Evolutionary conservation across 2,329 filamentous ascomycete genomes (phyloP), one percentile per base, ranked within the genome.

Genomic region (Acarospora socialis): DNA sequence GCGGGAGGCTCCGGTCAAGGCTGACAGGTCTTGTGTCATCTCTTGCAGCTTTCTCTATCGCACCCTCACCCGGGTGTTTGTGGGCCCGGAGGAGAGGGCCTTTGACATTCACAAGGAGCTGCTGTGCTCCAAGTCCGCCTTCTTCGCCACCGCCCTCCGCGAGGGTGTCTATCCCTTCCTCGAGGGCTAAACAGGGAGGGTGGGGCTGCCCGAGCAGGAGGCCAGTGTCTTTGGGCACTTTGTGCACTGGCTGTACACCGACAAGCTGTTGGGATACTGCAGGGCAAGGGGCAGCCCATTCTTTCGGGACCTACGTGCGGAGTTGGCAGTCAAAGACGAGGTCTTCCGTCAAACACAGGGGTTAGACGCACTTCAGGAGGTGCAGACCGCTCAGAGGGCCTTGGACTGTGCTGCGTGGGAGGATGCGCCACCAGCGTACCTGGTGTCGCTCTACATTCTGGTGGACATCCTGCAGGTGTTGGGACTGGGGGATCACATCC

Each of bases 201-300:
- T 61, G 20, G 54, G 49, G 46, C 51, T 61, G 4, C 58, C 64
- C 0, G 54, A 56, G 37, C 64, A 70, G 46, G 59, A 59, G 1
- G 51, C 64, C 13, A 53, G 61, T 45, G 66, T 68, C 57, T 69
- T 71, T 43, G 59, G 61, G 42, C 53, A 69, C 21, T 68, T 70
- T 43, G 54, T 64, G 24, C 52, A 66, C 26, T 70, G 65, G 64
- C 56, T 71, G 15, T 64, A 68, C 45, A 28, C 24, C 5, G 34
- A 35, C 12, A 28, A 27, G 10, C 21, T 41, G 5, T n/a, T 9
- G 14, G 21, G 30, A 4, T 30, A n/a, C 7, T 14, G 19, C n/a
- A n/a, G n/a, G n/a, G n/a, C n/a, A n/a, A n/a, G n/a, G n/a, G n/a
- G n/a, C n/a, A n/a, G n/a, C n/a, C n/a, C n/a, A n/a, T n/a, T n/a